phyloP scores from a whole-genome alignment of 441 rosid genomes.

The Brassica hybrid region DNA sequence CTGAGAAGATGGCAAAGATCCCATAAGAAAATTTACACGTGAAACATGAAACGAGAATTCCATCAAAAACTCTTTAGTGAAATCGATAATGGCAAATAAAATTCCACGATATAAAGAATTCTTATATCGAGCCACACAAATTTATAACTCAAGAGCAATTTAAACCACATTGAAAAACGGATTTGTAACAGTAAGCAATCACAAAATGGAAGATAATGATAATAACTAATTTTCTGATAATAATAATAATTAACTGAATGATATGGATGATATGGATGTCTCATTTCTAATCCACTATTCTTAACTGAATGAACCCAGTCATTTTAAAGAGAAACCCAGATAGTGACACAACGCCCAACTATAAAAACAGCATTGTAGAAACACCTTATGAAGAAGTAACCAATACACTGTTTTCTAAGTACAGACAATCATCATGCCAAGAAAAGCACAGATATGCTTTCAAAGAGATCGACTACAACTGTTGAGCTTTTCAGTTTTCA shows the following conservation, averaged over 20 bases:
- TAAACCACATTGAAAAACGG: slow-evolving; percentile 14
- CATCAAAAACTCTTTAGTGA: slow-evolving; percentile 14
- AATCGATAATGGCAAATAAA: slow-evolving; percentile 17
- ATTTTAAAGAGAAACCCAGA: slow-evolving; percentile 18
- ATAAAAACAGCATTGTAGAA: slow-evolving; percentile 11
- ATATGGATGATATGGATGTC: slow-evolving; percentile 12
- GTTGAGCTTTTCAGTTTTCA: slow-evolving; percentile 28
- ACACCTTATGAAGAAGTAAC: slow-evolving; percentile 14
- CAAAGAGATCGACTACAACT: slow-evolving; percentile 9
- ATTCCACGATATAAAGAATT: slow-evolving; percentile 2
- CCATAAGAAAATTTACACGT: slow-evolving; percentile 2
- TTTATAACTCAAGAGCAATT: slow-evolving; percentile 18
- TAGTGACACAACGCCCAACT: slow-evolving; percentile 12
- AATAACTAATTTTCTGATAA: background rate
- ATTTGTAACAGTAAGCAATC: slow-evolving; percentile 27
- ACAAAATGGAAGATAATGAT: slow-evolving; percentile 27
- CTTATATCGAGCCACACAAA: background rate
- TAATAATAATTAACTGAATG: background rate
- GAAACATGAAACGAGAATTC: slow-evolving; percentile 2
- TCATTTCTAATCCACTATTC: slow-evolving; percentile 15
- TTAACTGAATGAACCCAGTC: slow-evolving; percentile 19
- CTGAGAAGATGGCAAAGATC: slow-evolving; percentile 50
- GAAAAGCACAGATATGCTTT: background rate
- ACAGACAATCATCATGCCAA: slow-evolving; percentile 31
- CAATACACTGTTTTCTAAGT: slow-evolving; percentile 26